A percentile compares a stretch with the other conserved stretches of the same genome.
Evolutionary conservation across 371 early-diverging fungal species (phyloP).

Genomic region (Haplosporangium sp.): DNA sequence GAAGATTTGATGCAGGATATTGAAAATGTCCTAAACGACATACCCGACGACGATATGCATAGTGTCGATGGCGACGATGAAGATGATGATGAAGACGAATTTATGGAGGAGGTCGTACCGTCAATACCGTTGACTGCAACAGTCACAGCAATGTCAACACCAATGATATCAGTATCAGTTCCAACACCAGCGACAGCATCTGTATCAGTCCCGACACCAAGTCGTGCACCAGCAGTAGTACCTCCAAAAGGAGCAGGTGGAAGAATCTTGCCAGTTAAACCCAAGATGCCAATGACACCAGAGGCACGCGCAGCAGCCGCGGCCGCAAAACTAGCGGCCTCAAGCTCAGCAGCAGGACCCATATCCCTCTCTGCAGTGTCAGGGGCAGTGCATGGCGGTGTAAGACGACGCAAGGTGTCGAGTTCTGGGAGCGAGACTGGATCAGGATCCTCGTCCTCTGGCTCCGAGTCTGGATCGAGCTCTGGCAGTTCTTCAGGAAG

Average conservation of each 20-base stretch:
- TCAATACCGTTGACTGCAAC: slow-evolving; percentile 45
- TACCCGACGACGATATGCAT: slow-evolving; percentile 24
- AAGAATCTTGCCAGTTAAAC: slow-evolving; percentile 8
- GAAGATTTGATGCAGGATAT: slow-evolving; percentile 28
- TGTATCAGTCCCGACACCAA: slow-evolving; percentile 31
- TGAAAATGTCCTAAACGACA: slow-evolving; percentile 27
- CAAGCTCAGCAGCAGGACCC: neutral
- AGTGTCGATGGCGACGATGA: slow-evolving; percentile 39
- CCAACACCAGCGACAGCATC: slow-evolving; percentile 57
- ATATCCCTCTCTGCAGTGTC: neutral
- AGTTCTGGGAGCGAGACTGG: slow-evolving; percentile 46
- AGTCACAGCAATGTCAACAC: too few relatives aligned
- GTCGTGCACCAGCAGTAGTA: neutral
- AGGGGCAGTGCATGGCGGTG: too few relatives aligned
- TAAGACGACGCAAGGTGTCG: slow-evolving; percentile 33
- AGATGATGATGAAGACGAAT: slow-evolving; percentile 36
- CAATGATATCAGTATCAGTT: too few relatives aligned
- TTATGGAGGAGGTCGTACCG: slow-evolving; percentile 37
- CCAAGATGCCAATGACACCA: slow-evolving; percentile 13
- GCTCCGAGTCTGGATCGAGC: slow-evolving; percentile 46
- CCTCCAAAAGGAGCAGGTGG: neutral
- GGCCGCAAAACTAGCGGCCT: slow-evolving; percentile 9
- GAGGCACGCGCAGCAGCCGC: slow-evolving; percentile 8
- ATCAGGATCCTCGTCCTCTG: slow-evolving; percentile 40
- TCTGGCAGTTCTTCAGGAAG: slow-evolving; percentile 52